Evolutionary conservation across 2,329 filamentous ascomycete genomes (phyloP).

Genomic region (Calonectria leucothoes): DNA sequence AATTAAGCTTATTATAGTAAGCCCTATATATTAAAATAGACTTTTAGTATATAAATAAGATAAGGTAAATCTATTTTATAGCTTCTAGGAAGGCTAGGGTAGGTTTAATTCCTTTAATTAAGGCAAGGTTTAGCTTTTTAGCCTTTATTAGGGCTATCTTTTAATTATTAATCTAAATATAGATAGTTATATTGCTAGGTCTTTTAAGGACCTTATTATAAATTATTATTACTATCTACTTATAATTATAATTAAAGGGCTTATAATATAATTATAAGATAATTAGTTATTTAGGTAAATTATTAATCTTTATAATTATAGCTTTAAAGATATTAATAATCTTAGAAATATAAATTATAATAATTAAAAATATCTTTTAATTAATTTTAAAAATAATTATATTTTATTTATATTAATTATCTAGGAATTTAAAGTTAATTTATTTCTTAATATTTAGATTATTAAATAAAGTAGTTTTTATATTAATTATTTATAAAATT

Average conservation of each 20-base stretch:
- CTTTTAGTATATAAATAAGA: conserved; percentile 2
- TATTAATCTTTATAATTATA: not conserved
- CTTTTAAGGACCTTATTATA: conserved; percentile 1
- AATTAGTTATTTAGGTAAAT: not conserved
- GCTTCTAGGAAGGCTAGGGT: not conserved
- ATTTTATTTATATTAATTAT: not conserved
- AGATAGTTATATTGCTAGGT: not conserved
- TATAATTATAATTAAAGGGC: not conserved
- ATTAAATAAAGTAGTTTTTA: too few species aligned
- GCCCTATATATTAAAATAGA: not conserved
- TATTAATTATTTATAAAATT: too few species aligned
- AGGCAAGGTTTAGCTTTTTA: not conserved
- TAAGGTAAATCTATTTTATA: not conserved
- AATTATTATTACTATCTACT: not conserved
- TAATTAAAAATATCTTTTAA: not conserved
- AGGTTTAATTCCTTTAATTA: not conserved
- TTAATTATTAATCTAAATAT: not conserved
- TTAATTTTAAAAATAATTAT: not conserved
- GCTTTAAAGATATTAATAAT: not conserved
- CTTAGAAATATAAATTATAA: not conserved
- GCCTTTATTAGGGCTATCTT: conserved; percentile 2
- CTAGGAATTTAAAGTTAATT: not conserved
- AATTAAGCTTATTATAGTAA: too few species aligned
- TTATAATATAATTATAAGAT: not conserved
- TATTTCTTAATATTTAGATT: not conserved